A percentile compares a stretch with the other conserved stretches of the same genome.
phyloP scores from a whole-genome alignment of 495 filamentous ascomycete genomes.

The Oidiodendron maius region DNA sequence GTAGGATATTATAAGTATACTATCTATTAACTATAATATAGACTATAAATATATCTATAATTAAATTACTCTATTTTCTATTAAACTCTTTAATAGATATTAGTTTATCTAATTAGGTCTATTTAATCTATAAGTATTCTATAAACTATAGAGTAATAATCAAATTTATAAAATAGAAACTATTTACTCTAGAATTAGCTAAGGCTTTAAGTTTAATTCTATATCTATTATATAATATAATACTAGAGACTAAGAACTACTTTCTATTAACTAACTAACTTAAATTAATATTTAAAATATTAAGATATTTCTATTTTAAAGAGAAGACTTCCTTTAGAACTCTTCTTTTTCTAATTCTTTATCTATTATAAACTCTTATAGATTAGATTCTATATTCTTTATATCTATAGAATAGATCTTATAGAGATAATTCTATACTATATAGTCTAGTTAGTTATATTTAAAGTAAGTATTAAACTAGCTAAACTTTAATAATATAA shows the following conservation, averaged over 20 bases:
- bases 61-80: neutral
- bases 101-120: neutral
- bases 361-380: no score
- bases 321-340: neutral
- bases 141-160: neutral
- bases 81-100: neutral
- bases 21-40: neutral
- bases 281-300: neutral
- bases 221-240: neutral
- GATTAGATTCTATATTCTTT: no score
- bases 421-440: neutral
- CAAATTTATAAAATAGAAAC: neutral
- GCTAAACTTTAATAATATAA: neutral
- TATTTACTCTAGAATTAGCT: neutral
- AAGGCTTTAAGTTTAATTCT: neutral
- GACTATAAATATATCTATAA: neutral
- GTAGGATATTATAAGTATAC: neutral
- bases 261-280: neutral
- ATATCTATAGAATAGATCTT: neutral
- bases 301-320: no score
- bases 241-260: neutral
- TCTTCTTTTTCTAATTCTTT: neutral
- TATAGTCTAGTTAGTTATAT: neutral
- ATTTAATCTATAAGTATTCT: neutral
- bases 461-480: neutral